Evolutionary conservation across 1,139 yeast species (phyloP).

Genomic region (Nakaseomyces nivariensis): DNA sequence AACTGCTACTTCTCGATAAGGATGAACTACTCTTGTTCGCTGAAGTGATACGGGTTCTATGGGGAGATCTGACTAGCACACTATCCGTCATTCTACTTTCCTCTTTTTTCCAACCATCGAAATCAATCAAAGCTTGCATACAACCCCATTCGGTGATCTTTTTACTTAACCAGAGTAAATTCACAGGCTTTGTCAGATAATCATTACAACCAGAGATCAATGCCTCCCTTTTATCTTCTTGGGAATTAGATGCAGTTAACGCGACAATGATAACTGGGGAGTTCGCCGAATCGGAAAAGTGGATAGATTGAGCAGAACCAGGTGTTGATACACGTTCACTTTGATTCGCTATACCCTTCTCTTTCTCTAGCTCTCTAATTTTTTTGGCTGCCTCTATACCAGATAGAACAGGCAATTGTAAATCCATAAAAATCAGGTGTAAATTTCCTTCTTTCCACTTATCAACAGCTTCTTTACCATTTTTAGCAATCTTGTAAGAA

Average conservation of each 20-base stretch:
- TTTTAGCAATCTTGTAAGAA: conserved; percentile 75
- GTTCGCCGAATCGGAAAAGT: conserved; percentile 31
- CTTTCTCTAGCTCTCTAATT: conserved; percentile 70
- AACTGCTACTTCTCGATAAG: background rate
- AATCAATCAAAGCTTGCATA: conserved; percentile 95
- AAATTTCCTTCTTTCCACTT: conserved; percentile 90
- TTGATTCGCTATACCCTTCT: conserved; percentile 64
- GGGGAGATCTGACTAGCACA: conserved; percentile 14
- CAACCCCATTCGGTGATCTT: conserved; percentile 95
- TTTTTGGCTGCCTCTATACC: conserved; percentile 91
- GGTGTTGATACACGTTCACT: conserved; percentile 5
- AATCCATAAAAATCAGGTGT: conserved; percentile 88
- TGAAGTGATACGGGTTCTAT: background rate
- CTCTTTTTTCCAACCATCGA: conserved; percentile 76
- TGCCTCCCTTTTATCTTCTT: conserved; percentile 84
- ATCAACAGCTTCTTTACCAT: conserved; percentile 87
- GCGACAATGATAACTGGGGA: conserved; percentile 96
- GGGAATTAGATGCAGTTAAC: conserved; percentile 79
- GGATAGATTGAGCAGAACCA: conserved; percentile 2
- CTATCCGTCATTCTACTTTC: conserved; percentile 30
- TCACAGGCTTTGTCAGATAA: conserved; percentile 93
- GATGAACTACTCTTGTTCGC: conserved; percentile 1
- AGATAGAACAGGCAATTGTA: conserved; percentile 85
- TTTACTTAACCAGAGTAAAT: conserved; percentile 84
- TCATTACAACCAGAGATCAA: conserved; percentile 96